phyloP scores from a whole-genome alignment of 1,284 basidiomycete species.

The Sporisorium reilianum region DNA sequence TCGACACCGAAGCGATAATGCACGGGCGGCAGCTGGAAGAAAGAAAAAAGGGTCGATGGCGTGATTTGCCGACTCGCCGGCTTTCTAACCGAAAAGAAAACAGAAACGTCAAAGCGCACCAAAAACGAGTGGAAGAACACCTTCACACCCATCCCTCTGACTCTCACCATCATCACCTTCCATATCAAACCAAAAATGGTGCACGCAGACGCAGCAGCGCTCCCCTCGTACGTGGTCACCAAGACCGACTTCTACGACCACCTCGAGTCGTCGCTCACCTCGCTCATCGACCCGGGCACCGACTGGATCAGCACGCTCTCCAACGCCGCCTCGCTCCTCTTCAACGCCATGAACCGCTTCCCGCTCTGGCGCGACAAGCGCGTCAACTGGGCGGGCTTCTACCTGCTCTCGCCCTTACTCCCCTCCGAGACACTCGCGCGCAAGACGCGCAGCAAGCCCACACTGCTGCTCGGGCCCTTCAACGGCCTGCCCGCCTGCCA shows the following conservation, averaged over 20 bases:
- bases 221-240: slow-evolving; percentile 74
- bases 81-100: slow-evolving; percentile 6
- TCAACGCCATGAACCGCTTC: slow-evolving; percentile 64
- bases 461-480: slow-evolving; percentile 70
- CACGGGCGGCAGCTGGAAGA: neutral
- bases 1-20: neutral
- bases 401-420: slow-evolving; percentile 68
- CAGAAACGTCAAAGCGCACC: too few species aligned
- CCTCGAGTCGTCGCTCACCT: slow-evolving; percentile 56
- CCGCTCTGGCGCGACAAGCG: slow-evolving; percentile 52
- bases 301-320: slow-evolving; percentile 67
- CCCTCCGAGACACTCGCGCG: slow-evolving; percentile 38
- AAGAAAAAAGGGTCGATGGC: neutral
- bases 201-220: slow-evolving; percentile 75
- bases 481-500: slow-evolving; percentile 71
- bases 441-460: slow-evolving; percentile 26
- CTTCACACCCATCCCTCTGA: neutral
- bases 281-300: slow-evolving; percentile 61
- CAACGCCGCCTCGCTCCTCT: slow-evolving; percentile 64
- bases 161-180: too few species aligned
- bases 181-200: too few species aligned
- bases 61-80: slow-evolving; percentile 1
- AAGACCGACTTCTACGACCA: slow-evolving; percentile 70
- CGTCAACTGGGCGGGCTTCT: slow-evolving; percentile 70
- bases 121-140: too few species aligned